Percentiles rank a stretch among this genome's conserved stretches.
These are phyloP conservation scores for Debaryomyces udenii DNA, from an alignment of 1,139 yeast genomes.

Conservation along the genomic window DNA sequence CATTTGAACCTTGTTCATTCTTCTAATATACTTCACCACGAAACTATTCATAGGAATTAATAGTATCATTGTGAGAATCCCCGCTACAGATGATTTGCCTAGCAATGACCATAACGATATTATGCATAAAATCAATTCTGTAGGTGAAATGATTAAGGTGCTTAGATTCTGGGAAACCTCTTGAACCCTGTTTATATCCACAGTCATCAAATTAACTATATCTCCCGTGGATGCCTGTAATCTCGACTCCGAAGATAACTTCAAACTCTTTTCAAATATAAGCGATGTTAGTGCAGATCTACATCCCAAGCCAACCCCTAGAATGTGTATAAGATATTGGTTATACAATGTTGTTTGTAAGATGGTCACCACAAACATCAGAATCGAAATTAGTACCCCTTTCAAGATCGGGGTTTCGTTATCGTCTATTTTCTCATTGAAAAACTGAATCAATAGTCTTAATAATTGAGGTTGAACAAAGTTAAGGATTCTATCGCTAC, in stretches of 20 bases:
- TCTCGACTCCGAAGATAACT: constrained; percentile 40
- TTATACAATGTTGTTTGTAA: constrained; percentile 51
- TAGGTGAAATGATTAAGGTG: constrained; percentile 33
- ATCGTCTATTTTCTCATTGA: constrained; percentile 32
- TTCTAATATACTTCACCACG: constrained; percentile 19
- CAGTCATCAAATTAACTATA: constrained; percentile 41
- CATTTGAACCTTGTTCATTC: constrained; percentile 64
- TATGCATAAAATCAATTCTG: constrained; percentile 32
- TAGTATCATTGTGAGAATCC: constrained; percentile 34
- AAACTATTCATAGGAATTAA: constrained; percentile 38
- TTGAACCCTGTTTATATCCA: constrained; percentile 34
- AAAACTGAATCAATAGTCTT: constrained; percentile 48
- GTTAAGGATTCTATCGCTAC: constrained; percentile 45
- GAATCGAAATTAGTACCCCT: constrained; percentile 54
- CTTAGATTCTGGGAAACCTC: constrained; percentile 27
- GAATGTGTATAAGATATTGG: constrained; percentile 53
- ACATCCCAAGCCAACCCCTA: constrained; percentile 54
- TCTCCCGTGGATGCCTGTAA: constrained; percentile 45
- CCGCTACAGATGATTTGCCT: constrained; percentile 41
- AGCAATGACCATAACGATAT: constrained; percentile 31
- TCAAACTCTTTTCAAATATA: constrained; percentile 50
- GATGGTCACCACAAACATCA: constrained; percentile 53
- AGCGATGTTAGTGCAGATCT: constrained; percentile 54
- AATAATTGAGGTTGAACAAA: constrained; percentile 63
- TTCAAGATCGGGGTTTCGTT: constrained; percentile 40